These are phyloP conservation scores for Pinus tabuliformis DNA, from an alignment of 75 land plant species.

Conservation along the genomic window DNA sequence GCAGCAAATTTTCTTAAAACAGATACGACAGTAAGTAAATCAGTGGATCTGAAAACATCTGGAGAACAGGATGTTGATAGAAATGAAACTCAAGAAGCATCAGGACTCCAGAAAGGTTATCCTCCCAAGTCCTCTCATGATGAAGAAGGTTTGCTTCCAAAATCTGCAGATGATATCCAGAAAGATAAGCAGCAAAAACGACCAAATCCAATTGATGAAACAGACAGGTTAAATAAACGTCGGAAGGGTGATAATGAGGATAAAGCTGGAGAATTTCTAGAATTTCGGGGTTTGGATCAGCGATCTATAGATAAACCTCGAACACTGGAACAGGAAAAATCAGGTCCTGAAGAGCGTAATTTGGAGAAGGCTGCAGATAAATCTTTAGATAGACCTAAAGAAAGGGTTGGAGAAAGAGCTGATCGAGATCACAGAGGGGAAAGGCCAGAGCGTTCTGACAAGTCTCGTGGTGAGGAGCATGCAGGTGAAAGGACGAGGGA, in stretches of 20 bases:
- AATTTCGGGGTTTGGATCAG: slow-evolving; percentile 48
- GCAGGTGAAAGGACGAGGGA: slow-evolving; percentile 62
- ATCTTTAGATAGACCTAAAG: slow-evolving; percentile 53
- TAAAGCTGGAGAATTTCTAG: slow-evolving; percentile 51
- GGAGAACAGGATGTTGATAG: slow-evolving; percentile 36
- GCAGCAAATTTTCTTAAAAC: slow-evolving; percentile 20
- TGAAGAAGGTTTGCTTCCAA: slow-evolving; percentile 35
- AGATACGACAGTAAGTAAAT: slow-evolving; percentile 30
- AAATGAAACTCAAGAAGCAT: slow-evolving; percentile 35
- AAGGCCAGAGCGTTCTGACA: slow-evolving; percentile 52
- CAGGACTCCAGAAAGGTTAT: slow-evolving; percentile 20
- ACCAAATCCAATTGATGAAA: slow-evolving; percentile 48
- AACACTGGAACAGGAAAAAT: slow-evolving; percentile 43
- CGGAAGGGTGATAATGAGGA: slow-evolving; percentile 58
- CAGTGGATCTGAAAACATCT: slow-evolving; percentile 28
- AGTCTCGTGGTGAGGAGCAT: slow-evolving; percentile 56
- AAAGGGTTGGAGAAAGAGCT: slow-evolving; percentile 68
- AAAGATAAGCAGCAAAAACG: slow-evolving; percentile 69
- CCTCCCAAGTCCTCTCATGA: slow-evolving; percentile 53
- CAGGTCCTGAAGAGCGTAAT: slow-evolving; percentile 43
- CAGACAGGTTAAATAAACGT: slow-evolving; percentile 60
- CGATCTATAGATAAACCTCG: slow-evolving; percentile 37
- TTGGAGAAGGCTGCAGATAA: slow-evolving; percentile 41
- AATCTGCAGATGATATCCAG: slow-evolving; percentile 14
- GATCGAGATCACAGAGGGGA: slow-evolving; percentile 70